These are phyloP conservation scores for Heterobasidion annosum DNA, from an alignment of 1,284 basidiomycete genomes.

Conservation along the genomic window DNA sequence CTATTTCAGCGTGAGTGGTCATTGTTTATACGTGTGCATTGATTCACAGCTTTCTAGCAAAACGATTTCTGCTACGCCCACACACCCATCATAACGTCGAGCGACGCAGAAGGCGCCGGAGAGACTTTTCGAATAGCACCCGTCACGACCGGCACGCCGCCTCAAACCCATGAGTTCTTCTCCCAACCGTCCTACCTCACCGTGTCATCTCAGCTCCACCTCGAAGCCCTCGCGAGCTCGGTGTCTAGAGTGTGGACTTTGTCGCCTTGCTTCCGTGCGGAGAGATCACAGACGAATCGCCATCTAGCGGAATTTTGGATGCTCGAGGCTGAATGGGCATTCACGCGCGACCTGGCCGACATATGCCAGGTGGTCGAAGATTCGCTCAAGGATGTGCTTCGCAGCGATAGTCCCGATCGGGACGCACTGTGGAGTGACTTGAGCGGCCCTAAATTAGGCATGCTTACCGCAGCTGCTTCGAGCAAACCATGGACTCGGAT, in stretches of 20 bases:
- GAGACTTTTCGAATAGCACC: constrained; percentile 75
- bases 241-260: constrained; percentile 85
- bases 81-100: constrained; percentile 84
- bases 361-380: constrained; percentile 71
- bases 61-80: constrained; percentile 77
- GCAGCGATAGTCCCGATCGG: constrained; percentile 22
- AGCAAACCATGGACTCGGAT: constrained; percentile 58
- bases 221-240: constrained; percentile 80
- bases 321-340: constrained; percentile 90
- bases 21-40: neutral
- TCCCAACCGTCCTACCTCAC: constrained; percentile 78
- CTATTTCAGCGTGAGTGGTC: constrained; percentile 60
- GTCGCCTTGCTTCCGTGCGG: constrained; percentile 89
- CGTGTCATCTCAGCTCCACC: constrained; percentile 92
- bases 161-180: constrained; percentile 45
- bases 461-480: constrained; percentile 26
- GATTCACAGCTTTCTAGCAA: constrained; percentile 29
- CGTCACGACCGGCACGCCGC: constrained; percentile 13
- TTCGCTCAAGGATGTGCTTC: constrained; percentile 41
- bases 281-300: constrained; percentile 80
- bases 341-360: constrained; percentile 37
- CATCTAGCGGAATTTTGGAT: constrained; percentile 99
- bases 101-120: constrained; percentile 97
- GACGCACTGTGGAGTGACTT: constrained; percentile 29
- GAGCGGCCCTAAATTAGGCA: constrained; percentile 15